A percentile compares a stretch with the other conserved stretches of the same genome.
Conservation (phyloP, 129 eudicot species). For the Gnaphalium uliginosum region DNA sequence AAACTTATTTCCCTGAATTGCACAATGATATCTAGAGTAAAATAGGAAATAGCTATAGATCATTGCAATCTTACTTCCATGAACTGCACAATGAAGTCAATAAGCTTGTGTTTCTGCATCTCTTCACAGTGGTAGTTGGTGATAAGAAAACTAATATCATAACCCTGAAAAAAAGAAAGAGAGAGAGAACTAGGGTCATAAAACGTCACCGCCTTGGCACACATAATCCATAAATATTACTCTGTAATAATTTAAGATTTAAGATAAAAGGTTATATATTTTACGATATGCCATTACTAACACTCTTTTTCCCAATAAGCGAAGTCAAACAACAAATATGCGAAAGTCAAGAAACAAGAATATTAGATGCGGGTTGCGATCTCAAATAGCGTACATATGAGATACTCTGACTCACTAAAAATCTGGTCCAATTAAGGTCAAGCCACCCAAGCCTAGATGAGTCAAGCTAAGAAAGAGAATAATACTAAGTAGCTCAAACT, state of each 20-base stretch:
- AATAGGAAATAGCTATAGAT: not conserved
- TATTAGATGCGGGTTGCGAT: not conserved
- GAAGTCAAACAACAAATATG: conserved; percentile 7
- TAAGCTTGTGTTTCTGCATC: conserved; percentile 84
- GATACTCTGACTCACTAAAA: not conserved
- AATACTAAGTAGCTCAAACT: too few relatives aligned
- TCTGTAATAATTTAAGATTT: not conserved
- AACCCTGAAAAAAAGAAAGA: conserved; percentile 50
- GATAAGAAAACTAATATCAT: conserved; percentile 84
- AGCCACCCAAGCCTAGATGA: not conserved
- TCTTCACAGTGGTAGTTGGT: conserved; percentile 88
- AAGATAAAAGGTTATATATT: not conserved
- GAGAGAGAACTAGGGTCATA: not conserved
- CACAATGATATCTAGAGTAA: not conserved
- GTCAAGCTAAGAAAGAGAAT: not conserved
- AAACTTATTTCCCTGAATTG: conserved; percentile 71
- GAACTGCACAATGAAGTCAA: conserved; percentile 85
- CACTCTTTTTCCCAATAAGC: not conserved
- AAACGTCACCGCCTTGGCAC: not conserved
- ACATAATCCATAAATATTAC: not conserved
- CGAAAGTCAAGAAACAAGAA: not conserved
- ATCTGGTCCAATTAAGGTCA: conserved; percentile 6
- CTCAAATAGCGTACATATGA: not conserved
- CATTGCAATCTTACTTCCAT: conserved; percentile 63
- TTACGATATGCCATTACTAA: not conserved